phyloP scores from a whole-genome alignment of 2,329 filamentous ascomycete species.

The Penicillium hesseltinei region DNA sequence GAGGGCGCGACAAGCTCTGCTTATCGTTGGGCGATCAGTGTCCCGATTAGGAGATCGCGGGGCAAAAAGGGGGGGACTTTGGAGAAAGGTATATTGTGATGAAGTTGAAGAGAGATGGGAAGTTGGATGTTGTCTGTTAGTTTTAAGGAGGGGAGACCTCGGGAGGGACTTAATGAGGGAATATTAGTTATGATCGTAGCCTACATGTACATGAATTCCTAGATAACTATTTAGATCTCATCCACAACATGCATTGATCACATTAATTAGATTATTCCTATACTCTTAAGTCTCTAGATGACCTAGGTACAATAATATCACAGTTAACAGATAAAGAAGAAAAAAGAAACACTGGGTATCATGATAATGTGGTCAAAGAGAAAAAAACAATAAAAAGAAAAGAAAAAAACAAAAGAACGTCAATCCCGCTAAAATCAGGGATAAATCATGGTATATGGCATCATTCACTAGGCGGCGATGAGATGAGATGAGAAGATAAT shows the following conservation, averaged over 20 bases:
- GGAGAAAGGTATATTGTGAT: background rate
- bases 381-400: constrained; percentile 1
- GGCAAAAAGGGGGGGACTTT: constrained; percentile 3
- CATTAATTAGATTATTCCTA: background rate
- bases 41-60: constrained; percentile 10
- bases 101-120: background rate
- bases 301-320: background rate
- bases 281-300: constrained; percentile 4
- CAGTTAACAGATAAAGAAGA: constrained; percentile 1
- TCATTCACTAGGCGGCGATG: constrained; percentile 4
- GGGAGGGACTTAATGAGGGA: background rate
- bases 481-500: background rate
- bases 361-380: constrained; percentile 10
- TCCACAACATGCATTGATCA: background rate
- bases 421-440: background rate
- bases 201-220: background rate
- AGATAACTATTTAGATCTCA: background rate
- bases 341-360: constrained; percentile 23
- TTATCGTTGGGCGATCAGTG: constrained; percentile 9
- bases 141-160: background rate
- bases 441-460: constrained; percentile 8
- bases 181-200: background rate
- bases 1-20: constrained; percentile 7
- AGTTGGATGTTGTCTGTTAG: background rate
- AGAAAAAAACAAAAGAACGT: constrained; percentile 8